Conservation (phyloP, 2,329 filamentous ascomycete species). For the Drechslerella stenobrocha region DNA sequence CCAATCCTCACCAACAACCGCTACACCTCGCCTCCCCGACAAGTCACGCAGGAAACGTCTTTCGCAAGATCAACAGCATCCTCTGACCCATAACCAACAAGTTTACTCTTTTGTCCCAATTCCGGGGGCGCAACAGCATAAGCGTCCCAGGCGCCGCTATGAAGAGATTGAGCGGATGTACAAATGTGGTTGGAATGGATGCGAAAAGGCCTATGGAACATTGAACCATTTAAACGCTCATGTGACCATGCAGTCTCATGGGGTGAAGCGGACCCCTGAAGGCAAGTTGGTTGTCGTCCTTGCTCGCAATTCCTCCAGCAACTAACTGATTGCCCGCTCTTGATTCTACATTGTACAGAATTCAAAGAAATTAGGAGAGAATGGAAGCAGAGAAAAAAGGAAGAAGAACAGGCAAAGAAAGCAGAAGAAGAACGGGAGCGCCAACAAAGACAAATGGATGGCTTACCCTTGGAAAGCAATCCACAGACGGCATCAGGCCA, state of each 20-base stretch:
- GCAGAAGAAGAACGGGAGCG: slow-evolving; percentile 82
- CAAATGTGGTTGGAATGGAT: slow-evolving; percentile 98
- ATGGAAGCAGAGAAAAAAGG: slow-evolving; percentile 99
- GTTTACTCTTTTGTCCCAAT: slow-evolving; percentile 98
- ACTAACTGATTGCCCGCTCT: neutral
- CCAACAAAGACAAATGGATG: slow-evolving; percentile 59
- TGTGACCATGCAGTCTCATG: slow-evolving; percentile 98
- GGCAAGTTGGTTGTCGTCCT: slow-evolving; percentile 64
- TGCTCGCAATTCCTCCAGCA: slow-evolving; percentile 6
- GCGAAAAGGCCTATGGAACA: slow-evolving; percentile 97
- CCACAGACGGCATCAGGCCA: slow-evolving; percentile 60
- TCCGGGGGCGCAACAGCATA: slow-evolving; percentile 94
- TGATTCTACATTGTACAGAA: slow-evolving; percentile 62
- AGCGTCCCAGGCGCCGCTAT: slow-evolving; percentile 86
- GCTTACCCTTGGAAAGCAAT: slow-evolving; percentile 62
- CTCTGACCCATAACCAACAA: slow-evolving; percentile 61
- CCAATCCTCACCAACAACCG: slow-evolving; percentile 45
- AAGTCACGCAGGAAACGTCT: slow-evolving; percentile 49
- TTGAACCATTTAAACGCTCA: slow-evolving; percentile 97
- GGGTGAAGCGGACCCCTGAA: slow-evolving; percentile 91
- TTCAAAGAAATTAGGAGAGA: slow-evolving; percentile 99
- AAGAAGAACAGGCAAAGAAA: slow-evolving; percentile 88
- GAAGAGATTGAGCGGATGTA: slow-evolving; percentile 99
- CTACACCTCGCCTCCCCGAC: slow-evolving; percentile 40
- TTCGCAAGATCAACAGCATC: slow-evolving; percentile 56